A percentile compares a stretch with the other conserved stretches of the same genome.
These are phyloP conservation scores for Amaranthus tricolor DNA, from an alignment of 179 eudicot species.

Conservation along the genomic window DNA sequence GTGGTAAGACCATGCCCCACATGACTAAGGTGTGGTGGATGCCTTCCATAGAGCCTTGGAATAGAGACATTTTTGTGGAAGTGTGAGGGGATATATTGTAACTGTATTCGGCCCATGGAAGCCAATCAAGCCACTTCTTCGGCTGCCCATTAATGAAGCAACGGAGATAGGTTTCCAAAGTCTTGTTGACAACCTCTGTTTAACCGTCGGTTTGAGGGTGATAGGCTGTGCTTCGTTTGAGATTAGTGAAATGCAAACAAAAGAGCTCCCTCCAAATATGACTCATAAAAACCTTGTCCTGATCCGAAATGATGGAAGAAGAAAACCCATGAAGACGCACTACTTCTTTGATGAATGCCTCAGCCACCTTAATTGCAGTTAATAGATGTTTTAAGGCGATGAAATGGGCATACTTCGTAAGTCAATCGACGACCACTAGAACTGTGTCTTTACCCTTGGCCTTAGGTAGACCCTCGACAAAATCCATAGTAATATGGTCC, in stretches of 20 bases:
- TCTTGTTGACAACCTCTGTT: no score
- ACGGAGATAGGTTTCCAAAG: no score
- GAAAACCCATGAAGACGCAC: no score
- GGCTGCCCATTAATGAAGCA: no score
- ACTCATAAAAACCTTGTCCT: no score
- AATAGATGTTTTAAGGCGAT: background rate
- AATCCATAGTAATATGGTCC: background rate
- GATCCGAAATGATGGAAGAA: no score
- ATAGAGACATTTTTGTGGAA: background rate
- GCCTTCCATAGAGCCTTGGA: background rate
- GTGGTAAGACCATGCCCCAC: background rate
- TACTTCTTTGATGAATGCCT: background rate
- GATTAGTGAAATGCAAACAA: background rate
- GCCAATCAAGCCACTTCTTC: background rate
- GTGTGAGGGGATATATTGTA: no score
- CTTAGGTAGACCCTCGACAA: background rate
- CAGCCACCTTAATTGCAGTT: background rate
- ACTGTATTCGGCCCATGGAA: background rate
- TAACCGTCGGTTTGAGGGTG: no score
- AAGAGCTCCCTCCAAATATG: no score
- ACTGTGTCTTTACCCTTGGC: background rate
- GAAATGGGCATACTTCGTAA: background rate
- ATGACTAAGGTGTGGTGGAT: background rate
- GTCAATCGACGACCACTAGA: background rate
- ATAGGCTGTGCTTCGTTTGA: background rate